Base-by-base conservation (phyloP, 2,329 filamentous ascomycete genomes). In the Colletotrichum tabaci region DNA sequence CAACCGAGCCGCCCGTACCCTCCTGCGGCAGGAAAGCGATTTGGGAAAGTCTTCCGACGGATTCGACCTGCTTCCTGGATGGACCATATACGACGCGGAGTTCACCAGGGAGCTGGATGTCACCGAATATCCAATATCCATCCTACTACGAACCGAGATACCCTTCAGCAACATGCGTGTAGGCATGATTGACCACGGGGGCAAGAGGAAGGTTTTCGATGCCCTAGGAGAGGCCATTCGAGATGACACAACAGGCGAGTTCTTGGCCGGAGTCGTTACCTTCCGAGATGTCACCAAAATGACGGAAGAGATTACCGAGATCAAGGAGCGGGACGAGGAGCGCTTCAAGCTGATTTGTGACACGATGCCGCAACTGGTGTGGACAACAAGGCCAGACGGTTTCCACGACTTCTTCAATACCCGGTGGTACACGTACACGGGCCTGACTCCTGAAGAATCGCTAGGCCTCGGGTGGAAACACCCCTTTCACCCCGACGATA, bases 401-500 rank as follows among this genome's bases (percentile, higher is more conserved):
- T 75, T 83, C 35, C 87, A 90, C 74, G 93, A 95, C 76, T 95
- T 94, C 81, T 95, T 92, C 80, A 93, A 92, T 70, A 88, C 89
- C 57, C 85, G 91, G n/a, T 96, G 93, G 92, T 94, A 93, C 76
- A 87, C 89, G n/a, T 95, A 93, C 76, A 95, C 93, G 0, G 92
- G 93, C 0, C 80, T 94, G 30, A 87, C 86, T 0, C 84, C 86
- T 12, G 88, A 92, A 55, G 84, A 91, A 12, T 93, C 90, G 35
- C 75, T 92, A 2, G 92, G 92, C 0, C 77, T 84, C 40, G 87
- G 87, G 2, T 94, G 92, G 91, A 83, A 85, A 75, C 81, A 85
- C 3, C 86, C 90, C 0, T 92, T 94, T 74, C 93, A 95, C 75
- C 88, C 89, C 0, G 93, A 95, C 38, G 93, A 95, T 74, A 84